phyloP scores from a whole-genome alignment of 352 stramenopile species.

The Phytophthora crassamura region DNA sequence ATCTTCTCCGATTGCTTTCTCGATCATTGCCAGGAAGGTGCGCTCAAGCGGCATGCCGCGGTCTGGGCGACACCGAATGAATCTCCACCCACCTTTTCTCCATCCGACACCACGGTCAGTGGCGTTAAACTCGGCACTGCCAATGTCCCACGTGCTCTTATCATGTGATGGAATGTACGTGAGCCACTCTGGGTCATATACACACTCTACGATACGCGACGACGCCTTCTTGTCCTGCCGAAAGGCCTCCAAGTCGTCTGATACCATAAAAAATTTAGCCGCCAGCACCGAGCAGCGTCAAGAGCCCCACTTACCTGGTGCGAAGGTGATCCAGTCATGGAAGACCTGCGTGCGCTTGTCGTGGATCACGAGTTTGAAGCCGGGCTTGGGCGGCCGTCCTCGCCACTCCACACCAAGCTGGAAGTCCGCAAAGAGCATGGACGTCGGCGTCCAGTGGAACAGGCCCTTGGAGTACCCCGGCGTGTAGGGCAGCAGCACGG shows the following conservation, averaged over 20 bases:
- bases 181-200: conserved; percentile 82
- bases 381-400: conserved; percentile 73
- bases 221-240: conserved; percentile 85
- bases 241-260: conserved; percentile 83
- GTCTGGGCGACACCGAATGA: conserved; percentile 71
- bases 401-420: conserved; percentile 86
- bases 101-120: conserved; percentile 74
- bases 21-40: conserved; percentile 58
- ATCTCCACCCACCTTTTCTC: conserved; percentile 87
- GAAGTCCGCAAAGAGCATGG: conserved; percentile 72
- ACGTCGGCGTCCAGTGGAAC: conserved; percentile 72
- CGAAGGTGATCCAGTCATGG: conserved; percentile 89
- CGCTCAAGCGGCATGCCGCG: conserved; percentile 73
- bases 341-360: conserved; percentile 88
- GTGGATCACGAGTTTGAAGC: conserved; percentile 87
- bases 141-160: conserved; percentile 79
- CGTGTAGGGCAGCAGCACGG: conserved; percentile 79
- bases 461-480: conserved; percentile 80
- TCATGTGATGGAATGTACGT: conserved; percentile 88
- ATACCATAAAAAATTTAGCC: background rate
- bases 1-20: conserved; percentile 79
- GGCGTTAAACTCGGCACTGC: conserved; percentile 68
- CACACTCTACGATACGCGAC: conserved; percentile 83
- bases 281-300: background rate
- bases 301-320: conserved; percentile 45